Base-by-base conservation (phyloP, 768 basidiomycete genomes). In the Naganishia antarctica region DNA sequence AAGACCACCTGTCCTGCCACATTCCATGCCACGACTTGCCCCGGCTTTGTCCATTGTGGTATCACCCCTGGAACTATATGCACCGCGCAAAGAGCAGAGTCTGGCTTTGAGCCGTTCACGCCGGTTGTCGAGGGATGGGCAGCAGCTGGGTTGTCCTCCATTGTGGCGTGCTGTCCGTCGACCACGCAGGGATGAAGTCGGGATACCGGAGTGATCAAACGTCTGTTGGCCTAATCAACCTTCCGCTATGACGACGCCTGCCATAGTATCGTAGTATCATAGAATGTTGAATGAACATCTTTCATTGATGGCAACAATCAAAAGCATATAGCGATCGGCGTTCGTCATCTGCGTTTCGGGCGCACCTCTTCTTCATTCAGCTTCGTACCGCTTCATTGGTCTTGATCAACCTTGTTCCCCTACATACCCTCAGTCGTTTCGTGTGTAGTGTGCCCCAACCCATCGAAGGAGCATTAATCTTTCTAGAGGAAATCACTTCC, bases 1-100 rank as follows among this genome's bases (percentile, higher is more conserved):
- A 57, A 57, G 5, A 34, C 53, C 2, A 57, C 53, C 26, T 57
- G 53, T 26, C 53, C 53, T 18, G 37, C 53, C 53, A 57, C 40
- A 18, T 57, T 57, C 53, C 53, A 57, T 15, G 34, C 53, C 5
- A 57, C 53, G 18, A 26, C 32, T 16, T 57, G 53, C 1, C 53
- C 53, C 4, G 53, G 53, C 34, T 40, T 57, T 18, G 53, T 57
- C 53, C 53, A 57, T 8, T 57, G 53, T 0, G 53, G 34, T 6
- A 57, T 57, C 34, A 40, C 23, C 11, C 53, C 53, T 26, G 32
- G 53, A 3, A 37, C 32, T 3, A 21, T 57, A 57, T 57, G 53
- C 2, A 57, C 53, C 9, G 53, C 53, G 13, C 53, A 57, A 9
- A 57, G 28, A 4, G 50, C 11, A 8, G 53, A 41, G 15, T 11